A percentile compares a stretch with the other conserved stretches of the same genome.
Evolutionary conservation across 345 rosid genomes (phyloP).

Genomic region (Angophora floribunda): DNA sequence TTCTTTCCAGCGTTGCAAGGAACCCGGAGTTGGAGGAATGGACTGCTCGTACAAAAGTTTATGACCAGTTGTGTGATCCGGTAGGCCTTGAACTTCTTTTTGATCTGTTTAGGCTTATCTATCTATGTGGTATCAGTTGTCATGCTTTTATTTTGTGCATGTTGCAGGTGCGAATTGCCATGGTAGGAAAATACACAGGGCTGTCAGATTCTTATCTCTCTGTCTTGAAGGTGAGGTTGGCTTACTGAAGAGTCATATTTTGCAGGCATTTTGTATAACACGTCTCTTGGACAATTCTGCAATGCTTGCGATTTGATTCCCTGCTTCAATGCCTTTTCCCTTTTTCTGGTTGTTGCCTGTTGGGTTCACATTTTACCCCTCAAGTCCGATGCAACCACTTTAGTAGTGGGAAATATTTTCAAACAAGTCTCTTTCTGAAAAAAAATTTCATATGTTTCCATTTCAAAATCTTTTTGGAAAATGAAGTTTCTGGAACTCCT

Average conservation of each 20-base stretch:
- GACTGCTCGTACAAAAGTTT: conserved; percentile 54
- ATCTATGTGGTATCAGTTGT: not conserved
- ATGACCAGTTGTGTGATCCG: conserved; percentile 64
- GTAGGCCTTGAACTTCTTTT: conserved; percentile 20
- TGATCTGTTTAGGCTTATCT: not conserved
- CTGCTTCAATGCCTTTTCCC: not conserved
- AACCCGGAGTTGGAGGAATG: conserved; percentile 75
- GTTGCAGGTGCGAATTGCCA: conserved; percentile 80
- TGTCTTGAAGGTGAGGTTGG: conserved; percentile 46
- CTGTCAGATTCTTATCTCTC: conserved; percentile 93
- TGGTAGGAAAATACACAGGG: conserved; percentile 95
- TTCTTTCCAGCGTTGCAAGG: conserved; percentile 35
- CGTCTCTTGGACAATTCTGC: not conserved
- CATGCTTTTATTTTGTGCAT: not conserved
- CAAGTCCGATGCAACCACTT: not conserved
- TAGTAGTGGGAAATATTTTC: not conserved
- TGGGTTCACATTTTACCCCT: not conserved
- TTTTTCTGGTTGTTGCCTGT: not conserved
- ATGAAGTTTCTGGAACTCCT: not conserved
- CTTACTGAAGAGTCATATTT: not conserved
- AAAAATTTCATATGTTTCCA: not conserved
- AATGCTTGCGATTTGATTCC: not conserved
- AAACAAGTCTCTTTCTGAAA: not conserved
- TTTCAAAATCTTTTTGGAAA: not conserved
- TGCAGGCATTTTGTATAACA: not conserved